Base-by-base conservation (phyloP, 2,329 filamentous ascomycete species). In the Stagonosporopsis vannaccii region DNA sequence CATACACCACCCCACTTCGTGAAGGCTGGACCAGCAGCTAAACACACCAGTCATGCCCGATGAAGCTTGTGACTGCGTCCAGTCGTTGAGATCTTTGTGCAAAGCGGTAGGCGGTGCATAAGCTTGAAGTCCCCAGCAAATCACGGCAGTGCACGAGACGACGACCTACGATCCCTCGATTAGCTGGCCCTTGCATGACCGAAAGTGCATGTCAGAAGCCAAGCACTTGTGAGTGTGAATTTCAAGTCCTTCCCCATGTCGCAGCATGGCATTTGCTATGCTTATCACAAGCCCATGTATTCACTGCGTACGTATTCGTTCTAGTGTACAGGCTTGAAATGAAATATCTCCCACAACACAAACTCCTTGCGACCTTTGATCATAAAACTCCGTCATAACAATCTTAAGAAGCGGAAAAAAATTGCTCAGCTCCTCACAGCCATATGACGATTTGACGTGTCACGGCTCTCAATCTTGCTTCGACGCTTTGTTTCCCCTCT, bases 141-240 rank as follows among this genome's bases (percentile, higher is more conserved):
- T 56, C 46, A 46, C 41, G 46, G 40, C 23, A 28, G 36, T 32
- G 53, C 36, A 51, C 28, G 30, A 9, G n/a, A 13, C 20, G 19
- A 20, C 51, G 12, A 46, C 33, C 41, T 46, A 23, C 46, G 53
- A 51, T 51, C 47, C 12, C 26, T 28, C 53, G 46, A 56, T 56
- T 15, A 23, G 46, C 35, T 23, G 20, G 20, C 45, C 46, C 46
- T 50, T 46, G 41, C 40, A 44, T 45, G 41, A 55, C 28, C 20
- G 32, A 26, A 35, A 9, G 39, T 43, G 30, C 25, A 11, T 37
- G 25, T 19, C 19, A 36, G 19, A 19, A 17, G 44, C 32, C 37
- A 49, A 48, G 30, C 30, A 32, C 45, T 26, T 55, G 40, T 40
- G 26, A 8, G 44, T 25, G 40, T 25, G 32, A 28, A 22, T 49